These are phyloP conservation scores for Daldinia sp. DNA, from an alignment of 2,329 filamentous ascomycete genomes.

Conservation along the genomic window DNA sequence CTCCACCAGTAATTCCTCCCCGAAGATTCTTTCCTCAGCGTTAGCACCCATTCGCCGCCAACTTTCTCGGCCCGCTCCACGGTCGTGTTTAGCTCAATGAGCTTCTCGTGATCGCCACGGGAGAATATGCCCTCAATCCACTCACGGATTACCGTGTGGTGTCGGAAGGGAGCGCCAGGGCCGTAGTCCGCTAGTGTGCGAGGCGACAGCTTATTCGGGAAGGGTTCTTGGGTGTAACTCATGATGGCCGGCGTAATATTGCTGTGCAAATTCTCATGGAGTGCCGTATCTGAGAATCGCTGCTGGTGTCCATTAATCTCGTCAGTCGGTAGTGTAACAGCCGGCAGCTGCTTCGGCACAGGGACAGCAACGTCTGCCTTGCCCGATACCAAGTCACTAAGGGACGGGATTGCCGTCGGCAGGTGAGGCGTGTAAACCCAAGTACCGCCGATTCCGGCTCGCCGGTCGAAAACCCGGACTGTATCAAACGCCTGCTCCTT, in stretches of 20 bases:
- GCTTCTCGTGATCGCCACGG: slow-evolving; percentile 41
- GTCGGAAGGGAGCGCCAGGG: slow-evolving; percentile 61
- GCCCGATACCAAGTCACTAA: slow-evolving; percentile 50
- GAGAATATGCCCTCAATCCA: slow-evolving; percentile 56
- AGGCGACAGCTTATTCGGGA: slow-evolving; percentile 53
- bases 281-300: slow-evolving; percentile 60
- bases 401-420: slow-evolving; percentile 43
- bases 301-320: slow-evolving; percentile 48
- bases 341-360: slow-evolving; percentile 54
- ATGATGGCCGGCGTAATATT: slow-evolving; percentile 65
- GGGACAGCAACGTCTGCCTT: slow-evolving; percentile 54
- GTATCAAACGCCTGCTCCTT: slow-evolving; percentile 63
- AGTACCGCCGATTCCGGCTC: slow-evolving; percentile 42
- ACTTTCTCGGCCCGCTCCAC: slow-evolving; percentile 62
- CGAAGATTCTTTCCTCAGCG: slow-evolving; percentile 54
- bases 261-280: slow-evolving; percentile 66
- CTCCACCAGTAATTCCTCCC: slow-evolving; percentile 52
- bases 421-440: slow-evolving; percentile 49
- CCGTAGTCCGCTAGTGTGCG: slow-evolving; percentile 59
- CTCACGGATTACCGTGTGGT: slow-evolving; percentile 62
- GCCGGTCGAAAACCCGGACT: slow-evolving; percentile 66
- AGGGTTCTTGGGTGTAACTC: slow-evolving; percentile 62
- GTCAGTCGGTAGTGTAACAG: slow-evolving; percentile 50
- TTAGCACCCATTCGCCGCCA: slow-evolving; percentile 57
- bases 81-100: slow-evolving; percentile 61